Evolutionary conservation across 768 basidiomycete species (phyloP).

Genomic region (Kwoniella heveanensis): DNA sequence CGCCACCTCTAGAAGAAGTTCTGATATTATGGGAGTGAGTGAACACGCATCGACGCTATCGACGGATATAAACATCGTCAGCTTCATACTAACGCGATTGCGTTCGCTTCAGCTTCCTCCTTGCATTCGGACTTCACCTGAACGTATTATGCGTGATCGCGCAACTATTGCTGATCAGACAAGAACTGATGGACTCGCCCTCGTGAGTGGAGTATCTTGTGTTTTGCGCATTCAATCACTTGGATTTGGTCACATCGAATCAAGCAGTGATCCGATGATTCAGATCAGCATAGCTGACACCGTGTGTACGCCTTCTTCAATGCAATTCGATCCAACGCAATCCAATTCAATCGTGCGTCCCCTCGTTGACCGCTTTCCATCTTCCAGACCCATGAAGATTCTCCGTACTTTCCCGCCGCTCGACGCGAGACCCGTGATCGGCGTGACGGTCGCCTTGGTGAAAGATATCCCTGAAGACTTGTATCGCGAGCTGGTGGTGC

Average conservation of each 20-base stretch:
- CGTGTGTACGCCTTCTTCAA: too few species aligned
- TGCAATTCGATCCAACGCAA: too few species aligned
- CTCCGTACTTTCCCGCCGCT: conserved; percentile 91
- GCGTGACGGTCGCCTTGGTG: conserved; percentile 90
- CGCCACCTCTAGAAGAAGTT: conserved; percentile 92
- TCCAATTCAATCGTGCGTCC: too few species aligned
- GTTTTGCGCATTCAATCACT: not conserved
- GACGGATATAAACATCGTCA: conserved; percentile 2
- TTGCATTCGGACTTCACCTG: conserved; percentile 94
- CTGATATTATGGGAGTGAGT: conserved; percentile 83
- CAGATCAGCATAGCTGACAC: too few species aligned
- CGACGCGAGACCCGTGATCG: conserved; percentile 81
- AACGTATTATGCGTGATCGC: conserved; percentile 97
- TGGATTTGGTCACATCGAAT: too few species aligned
- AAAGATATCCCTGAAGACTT: conserved; percentile 76
- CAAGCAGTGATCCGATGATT: too few species aligned
- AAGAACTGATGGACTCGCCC: conserved; percentile 81
- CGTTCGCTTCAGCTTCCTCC: conserved; percentile 64
- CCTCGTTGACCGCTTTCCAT: too few species aligned
- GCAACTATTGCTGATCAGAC: conserved; percentile 83
- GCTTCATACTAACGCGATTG: too few species aligned
- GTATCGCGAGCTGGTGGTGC: conserved; percentile 50
- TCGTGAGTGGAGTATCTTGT: conserved; percentile 63
- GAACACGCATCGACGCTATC: not conserved
- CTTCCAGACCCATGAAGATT: conserved; percentile 84